phyloP scores from a whole-genome alignment of 2,329 filamentous ascomycete species.

The Dendrostoma leiphaemia region DNA sequence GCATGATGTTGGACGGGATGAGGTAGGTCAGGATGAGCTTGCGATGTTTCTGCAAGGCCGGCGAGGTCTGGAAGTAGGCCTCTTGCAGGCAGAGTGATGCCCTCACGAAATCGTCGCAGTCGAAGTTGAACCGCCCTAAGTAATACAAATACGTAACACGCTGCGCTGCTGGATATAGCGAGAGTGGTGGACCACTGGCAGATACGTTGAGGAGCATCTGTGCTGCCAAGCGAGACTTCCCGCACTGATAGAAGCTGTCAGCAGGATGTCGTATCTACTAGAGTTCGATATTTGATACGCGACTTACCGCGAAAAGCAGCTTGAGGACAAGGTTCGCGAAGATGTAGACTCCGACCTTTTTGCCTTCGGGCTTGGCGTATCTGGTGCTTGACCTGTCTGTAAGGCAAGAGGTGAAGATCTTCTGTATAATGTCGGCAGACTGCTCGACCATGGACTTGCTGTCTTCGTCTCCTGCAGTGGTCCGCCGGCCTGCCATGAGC shows the following conservation, averaged over 20 bases:
- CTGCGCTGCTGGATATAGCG: conserved; percentile 79
- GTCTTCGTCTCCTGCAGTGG: conserved; percentile 61
- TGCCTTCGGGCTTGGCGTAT: conserved; percentile 72
- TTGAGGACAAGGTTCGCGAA: conserved; percentile 90
- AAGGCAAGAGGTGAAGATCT: conserved; percentile 86
- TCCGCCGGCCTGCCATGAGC: conserved; percentile 62
- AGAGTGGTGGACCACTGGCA: conserved; percentile 76
- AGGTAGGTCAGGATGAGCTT: conserved; percentile 80
- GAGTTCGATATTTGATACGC: neutral
- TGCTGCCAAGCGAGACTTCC: conserved; percentile 78
- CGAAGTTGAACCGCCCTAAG: conserved; percentile 84
- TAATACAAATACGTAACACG: conserved; percentile 94
- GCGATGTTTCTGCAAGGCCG: conserved; percentile 67
- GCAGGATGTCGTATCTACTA: conserved; percentile 1
- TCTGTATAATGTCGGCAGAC: conserved; percentile 84
- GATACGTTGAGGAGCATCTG: conserved; percentile 89
- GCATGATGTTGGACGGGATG: conserved; percentile 76
- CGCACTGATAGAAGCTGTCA: conserved; percentile 50
- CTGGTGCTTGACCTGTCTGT: conserved; percentile 72
- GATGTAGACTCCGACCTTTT: conserved; percentile 83
- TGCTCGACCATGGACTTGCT: conserved; percentile 80
- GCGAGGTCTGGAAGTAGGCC: conserved; percentile 70
- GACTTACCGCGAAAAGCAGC: conserved; percentile 73
- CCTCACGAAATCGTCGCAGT: conserved; percentile 77
- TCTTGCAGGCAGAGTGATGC: conserved; percentile 73